Base-by-base conservation (phyloP, 2,329 filamentous ascomycete species). In the Diaporthe velutina region DNA sequence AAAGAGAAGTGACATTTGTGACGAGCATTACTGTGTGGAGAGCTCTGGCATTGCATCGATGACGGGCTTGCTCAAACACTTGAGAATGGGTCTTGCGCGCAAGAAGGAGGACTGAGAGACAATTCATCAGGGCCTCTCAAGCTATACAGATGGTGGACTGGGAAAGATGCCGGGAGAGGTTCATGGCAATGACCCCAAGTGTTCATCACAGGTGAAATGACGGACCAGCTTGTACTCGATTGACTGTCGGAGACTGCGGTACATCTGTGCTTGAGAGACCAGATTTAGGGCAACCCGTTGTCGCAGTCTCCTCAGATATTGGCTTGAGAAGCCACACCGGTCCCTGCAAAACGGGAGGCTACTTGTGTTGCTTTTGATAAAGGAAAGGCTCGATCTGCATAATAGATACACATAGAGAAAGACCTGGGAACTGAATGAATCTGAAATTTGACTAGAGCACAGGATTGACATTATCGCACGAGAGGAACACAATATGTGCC, bases 381-480 rank as follows among this genome's bases (percentile, higher is more conserved):
- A 33, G 38, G 33, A 8, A n/a, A 25, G n/a, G 50, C n/a, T 64
- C 38, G 48, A 28, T 40, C 33, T 54, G n/a, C 64, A 54, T 19
- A 54, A 38, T 54, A 54, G 48, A 68, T 40, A 52, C n/a, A 25
- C n/a, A 40, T 68, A 68, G 48, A 68, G n/a, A 48, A 30, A 54
- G 45, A 45, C 12, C 8, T 17, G 22, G 2, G 17, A 22, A 52
- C 7, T 42, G 5, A 50, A 17, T 33, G 30, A 4, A 50, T 25
- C 30, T 52, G 61, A 25, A 12, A 17, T 12, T 9, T 67, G 30
- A 15, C n/a, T 54, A 54, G n/a, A 54, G n/a, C n/a, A 25, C 48
- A 54, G 33, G 38, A 52, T 40, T 54, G 33, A 40, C 22, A 15
- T 38, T 7, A 30, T 15, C 33, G 13, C n/a, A 52, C 33, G 4